Evolutionary conservation across 441 rosid genomes (phyloP), one percentile per base, ranked within the genome.

Genomic region (Adansonia madagascariensis): DNA sequence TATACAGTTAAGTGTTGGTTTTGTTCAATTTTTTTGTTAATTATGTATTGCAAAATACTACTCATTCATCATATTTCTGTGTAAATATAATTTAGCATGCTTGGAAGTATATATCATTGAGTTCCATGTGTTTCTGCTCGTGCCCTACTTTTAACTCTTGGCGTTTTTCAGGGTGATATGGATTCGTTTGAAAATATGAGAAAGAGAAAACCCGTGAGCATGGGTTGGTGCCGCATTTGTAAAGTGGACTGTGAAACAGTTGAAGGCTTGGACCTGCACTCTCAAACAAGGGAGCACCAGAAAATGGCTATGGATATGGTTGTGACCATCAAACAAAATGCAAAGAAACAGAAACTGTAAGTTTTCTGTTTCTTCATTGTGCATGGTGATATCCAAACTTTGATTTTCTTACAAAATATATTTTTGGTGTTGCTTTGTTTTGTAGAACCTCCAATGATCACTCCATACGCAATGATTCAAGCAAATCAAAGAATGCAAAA

Each of bases 211-310:
- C 76, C 85, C 39, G 43, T 82, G 73, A 84, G 83, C 89, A 84
- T 82, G 89, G 97, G 94, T 46, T 92, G 97, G 97, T 92, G 97
- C 75, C 93, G 94, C 27, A 88, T 92, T 57, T 92, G 97, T 84
- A 91, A 89, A 77, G 85, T 92, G 65, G 95, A 92, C 64, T 91
- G 97, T 78, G 91, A 91, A 80, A 86, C 92, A 39, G 94, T 87
- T 50, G 97, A 90, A 80, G 90, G 96, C 76, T 83, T 87, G 82
- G 91, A 91, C 79, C 74, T 90, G 65, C 92, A 94, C 87, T 90
- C 93, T 11, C 94, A 91, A 80, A 86, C 91, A 2, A 87, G 90
- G 80, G 94, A 88, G 77, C 96, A 92, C 86, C 98, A 92, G 80
- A 88, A 89, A 83, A 83, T 80, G 83, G 88, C 94, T 49, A 84